Conservation (phyloP, 1,284 basidiomycete genomes). For the Lignosus rhinocerotis region DNA sequence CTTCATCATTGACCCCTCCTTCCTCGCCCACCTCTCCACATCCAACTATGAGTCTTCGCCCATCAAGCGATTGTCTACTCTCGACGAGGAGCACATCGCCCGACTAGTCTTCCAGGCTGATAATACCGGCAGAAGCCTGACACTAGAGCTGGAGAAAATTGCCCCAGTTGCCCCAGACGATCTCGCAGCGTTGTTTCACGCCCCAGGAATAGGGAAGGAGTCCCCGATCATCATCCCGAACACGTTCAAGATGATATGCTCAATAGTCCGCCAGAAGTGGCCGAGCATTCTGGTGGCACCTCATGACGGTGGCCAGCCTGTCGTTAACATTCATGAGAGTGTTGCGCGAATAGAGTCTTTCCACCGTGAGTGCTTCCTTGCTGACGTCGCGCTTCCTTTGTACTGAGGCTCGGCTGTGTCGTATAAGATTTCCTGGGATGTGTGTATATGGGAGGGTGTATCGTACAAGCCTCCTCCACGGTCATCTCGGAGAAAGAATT, state of each 20-base stretch:
- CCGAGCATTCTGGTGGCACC: neutral
- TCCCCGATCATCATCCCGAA: slow-evolving; percentile 13
- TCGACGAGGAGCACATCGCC: neutral
- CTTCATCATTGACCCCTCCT: neutral
- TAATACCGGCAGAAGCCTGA: no score
- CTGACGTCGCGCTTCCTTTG: neutral
- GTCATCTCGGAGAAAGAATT: slow-evolving; percentile 6
- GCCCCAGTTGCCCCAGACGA: neutral
- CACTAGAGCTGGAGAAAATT: neutral
- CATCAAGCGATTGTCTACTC: neutral
- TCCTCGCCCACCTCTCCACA: neutral
- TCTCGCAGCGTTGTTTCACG: slow-evolving; percentile 8
- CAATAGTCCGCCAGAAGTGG: slow-evolving; percentile 4
- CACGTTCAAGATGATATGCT: slow-evolving; percentile 6
- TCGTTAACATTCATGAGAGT: slow-evolving; percentile 13
- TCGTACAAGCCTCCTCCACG: slow-evolving; percentile 12
- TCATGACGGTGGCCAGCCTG: neutral
- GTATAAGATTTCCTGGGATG: slow-evolving; percentile 1
- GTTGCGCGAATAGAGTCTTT: slow-evolving; percentile 10
- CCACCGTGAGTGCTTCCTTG: slow-evolving; percentile 1
- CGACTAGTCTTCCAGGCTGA: neutral
- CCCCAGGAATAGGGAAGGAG: slow-evolving; percentile 11
- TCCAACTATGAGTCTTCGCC: neutral
- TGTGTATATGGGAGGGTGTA: slow-evolving; percentile 3
- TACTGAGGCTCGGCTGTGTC: neutral